Conservation (phyloP, 768 basidiomycete genomes). For the Gloeopeniophorella convolvens region DNA sequence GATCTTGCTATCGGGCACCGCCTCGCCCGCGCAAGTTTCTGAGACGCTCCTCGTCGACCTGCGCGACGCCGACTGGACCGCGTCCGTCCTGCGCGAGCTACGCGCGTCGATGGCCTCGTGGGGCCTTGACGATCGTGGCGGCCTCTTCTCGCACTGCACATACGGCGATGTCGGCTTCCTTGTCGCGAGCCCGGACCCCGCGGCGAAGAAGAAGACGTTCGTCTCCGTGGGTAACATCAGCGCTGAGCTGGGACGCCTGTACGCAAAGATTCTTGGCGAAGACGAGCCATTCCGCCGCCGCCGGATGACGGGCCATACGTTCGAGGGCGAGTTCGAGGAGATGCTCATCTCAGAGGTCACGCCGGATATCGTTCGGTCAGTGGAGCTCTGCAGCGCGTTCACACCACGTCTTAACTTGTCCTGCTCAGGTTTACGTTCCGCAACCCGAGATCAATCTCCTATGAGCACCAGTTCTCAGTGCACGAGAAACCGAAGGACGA, state of each 20-base stretch:
- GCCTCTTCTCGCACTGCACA: conserved; percentile 1
- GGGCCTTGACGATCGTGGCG: conserved; percentile 4
- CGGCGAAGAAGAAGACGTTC: conserved; percentile 8
- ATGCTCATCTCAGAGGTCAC: neutral
- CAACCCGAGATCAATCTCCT: neutral
- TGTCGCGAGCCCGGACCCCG: neutral
- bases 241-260: neutral
- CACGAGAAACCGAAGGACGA: conserved; percentile 6
- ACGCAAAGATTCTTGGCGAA: conserved; percentile 5
- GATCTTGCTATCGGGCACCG: conserved; percentile 11
- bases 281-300: conserved; percentile 7
- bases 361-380: conserved; percentile 5
- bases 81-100: conserved; percentile 6
- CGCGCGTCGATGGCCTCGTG: conserved; percentile 13
- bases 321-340: conserved; percentile 9
- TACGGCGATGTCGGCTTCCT: conserved; percentile 13
- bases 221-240: neutral
- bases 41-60: conserved; percentile 12
- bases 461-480: conserved; percentile 10
- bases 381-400: too few relatives aligned
- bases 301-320: conserved; percentile 5
- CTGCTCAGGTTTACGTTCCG: conserved; percentile 5
- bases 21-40: conserved; percentile 12
- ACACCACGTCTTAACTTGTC: too few relatives aligned
- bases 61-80: conserved; percentile 4